Conservation (phyloP, 345 rosid genomes). For the Pugionium dolabratum region DNA sequence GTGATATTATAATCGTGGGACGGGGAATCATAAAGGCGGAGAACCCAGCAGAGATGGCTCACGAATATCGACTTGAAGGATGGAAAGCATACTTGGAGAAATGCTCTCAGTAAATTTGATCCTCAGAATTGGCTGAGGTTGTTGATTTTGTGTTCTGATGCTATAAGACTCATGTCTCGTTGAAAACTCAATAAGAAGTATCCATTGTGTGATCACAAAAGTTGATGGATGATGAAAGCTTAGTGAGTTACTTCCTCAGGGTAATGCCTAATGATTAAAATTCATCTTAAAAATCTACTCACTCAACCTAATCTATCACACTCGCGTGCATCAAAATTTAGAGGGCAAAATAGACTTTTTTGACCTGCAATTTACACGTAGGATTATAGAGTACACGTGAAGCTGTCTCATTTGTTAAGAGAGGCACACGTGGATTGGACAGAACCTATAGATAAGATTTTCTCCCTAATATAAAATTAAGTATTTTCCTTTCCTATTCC, state of each 20-base stretch:
- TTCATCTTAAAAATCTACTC: neutral
- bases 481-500: no score
- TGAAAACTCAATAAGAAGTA: slow-evolving; percentile 15
- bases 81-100: slow-evolving; percentile 93
- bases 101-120: slow-evolving; percentile 40
- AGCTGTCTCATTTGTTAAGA: neutral
- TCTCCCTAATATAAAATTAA: neutral
- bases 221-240: neutral
- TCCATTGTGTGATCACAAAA: neutral
- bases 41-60: slow-evolving; percentile 73
- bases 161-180: slow-evolving; percentile 24
- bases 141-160: slow-evolving; percentile 29
- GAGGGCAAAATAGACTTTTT: no score
- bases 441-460: slow-evolving; percentile 11
- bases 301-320: no score
- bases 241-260: no score
- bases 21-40: slow-evolving; percentile 91
- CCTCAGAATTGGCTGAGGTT: slow-evolving; percentile 1
- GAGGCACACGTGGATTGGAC: slow-evolving; percentile 1
- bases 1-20: slow-evolving; percentile 96
- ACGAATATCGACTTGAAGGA: slow-evolving; percentile 84
- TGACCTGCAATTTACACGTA: neutral
- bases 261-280: neutral
- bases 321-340: no score
- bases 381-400: neutral